Base-by-base conservation (phyloP, 371 early-diverging fungal species). In the Mortierella sp. region DNA sequence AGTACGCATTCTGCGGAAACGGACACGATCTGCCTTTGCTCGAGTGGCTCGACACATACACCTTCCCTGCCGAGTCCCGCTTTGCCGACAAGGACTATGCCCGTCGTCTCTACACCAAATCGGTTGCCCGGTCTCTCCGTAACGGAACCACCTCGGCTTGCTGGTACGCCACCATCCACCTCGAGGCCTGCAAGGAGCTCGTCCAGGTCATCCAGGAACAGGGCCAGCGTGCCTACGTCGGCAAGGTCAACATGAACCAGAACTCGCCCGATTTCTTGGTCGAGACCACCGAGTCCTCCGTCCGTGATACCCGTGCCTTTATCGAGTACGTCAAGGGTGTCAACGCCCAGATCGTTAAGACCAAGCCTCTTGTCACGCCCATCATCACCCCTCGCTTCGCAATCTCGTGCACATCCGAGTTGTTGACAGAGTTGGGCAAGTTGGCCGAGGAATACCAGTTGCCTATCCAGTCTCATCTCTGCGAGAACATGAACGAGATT, bases 221-320 rank as follows among this genome's bases (percentile, higher is more conserved):
- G 13, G 98, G 97, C 4, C 97, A 98, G 85, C 94, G 98, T 64
- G 97, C 95, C n/a, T 95, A 90, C 80, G 92, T 98, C 39, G 98
- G 98, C 52, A 97, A 97, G 79, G 97, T 97, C 73, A 95, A 95
- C 89, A 97, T 97, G 98, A 97, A 97, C 85, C 89, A 92, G 73
- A 94, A 96, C 81, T 83, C 93, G 2, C 97, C 97, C 14, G 91
- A 92, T 40, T 90, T 87, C 76, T 94, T 95, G 80, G 73, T 90
- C 29, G 97, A 98, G 84, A 78, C 87, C 4, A 93, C 94, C 5
- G 88, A 89, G 24, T 70, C 84, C 34, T 94, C 93, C 72, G 71
- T 96, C 44, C 68, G 85, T 1, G 92, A 90, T 29, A 97, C 97
- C 0, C 89, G 91, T 8, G 85, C 88, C 22, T 95, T 96, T 76